These are phyloP conservation scores for Volutella citrinella DNA, from an alignment of 2,329 filamentous ascomycete genomes.

Conservation along the genomic window DNA sequence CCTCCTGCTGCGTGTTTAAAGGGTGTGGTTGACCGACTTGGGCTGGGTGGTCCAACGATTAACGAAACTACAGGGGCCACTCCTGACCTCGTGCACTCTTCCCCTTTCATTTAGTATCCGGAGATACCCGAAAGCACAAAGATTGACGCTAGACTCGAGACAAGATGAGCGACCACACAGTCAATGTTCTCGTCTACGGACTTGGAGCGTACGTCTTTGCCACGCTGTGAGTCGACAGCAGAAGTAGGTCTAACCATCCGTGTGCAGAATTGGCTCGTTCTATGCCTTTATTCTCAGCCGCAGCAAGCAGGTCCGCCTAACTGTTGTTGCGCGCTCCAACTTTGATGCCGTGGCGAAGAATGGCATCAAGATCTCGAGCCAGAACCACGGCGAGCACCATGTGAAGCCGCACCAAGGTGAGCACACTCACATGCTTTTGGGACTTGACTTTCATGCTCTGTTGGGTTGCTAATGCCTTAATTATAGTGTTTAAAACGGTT, in stretches of 20 bases:
- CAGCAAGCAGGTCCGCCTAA: constrained; percentile 45
- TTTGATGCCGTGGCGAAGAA: constrained; percentile 50
- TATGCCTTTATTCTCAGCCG: constrained; percentile 53
- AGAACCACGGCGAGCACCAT: constrained; percentile 52
- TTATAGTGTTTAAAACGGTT: constrained; percentile 12
- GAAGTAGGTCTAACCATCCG: not conserved
- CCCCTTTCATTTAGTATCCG: too few species aligned
- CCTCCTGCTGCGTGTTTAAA: too few species aligned
- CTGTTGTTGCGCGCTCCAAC: constrained; percentile 60
- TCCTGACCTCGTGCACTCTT: too few species aligned
- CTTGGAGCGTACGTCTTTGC: constrained; percentile 48
- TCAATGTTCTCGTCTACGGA: constrained; percentile 46
- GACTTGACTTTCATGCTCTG: not conserved
- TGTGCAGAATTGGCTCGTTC: constrained; percentile 51
- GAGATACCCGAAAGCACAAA: too few species aligned
- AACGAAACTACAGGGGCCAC: too few species aligned
- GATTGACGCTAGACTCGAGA: too few species aligned
- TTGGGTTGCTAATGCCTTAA: not conserved
- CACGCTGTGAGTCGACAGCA: not conserved
- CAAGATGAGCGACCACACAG: constrained; percentile 24
- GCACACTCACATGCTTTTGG: too few species aligned
- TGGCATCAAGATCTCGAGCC: constrained; percentile 52
- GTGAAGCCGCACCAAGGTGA: constrained; percentile 44
- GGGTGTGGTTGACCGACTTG: too few species aligned
- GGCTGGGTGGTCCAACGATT: too few species aligned